These are phyloP conservation scores for Penicillium sp. DNA, from an alignment of 2,329 filamentous ascomycete species.

Conservation along the genomic window DNA sequence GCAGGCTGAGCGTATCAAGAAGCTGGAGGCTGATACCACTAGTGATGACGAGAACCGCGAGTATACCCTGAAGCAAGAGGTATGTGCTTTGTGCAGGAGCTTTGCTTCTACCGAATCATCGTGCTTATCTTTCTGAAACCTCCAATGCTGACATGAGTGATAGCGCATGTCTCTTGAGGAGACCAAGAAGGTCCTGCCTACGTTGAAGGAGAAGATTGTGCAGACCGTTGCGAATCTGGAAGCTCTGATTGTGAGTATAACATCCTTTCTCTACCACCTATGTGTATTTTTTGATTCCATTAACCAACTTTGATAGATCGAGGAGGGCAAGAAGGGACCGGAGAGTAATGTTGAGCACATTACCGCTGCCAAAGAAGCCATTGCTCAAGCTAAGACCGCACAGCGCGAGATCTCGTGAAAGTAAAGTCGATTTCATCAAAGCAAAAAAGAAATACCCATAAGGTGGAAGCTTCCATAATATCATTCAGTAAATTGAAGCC, in stretches of 20 bases:
- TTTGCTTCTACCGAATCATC: background rate
- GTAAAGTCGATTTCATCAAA: background rate
- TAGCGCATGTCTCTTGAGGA: constrained; percentile 80
- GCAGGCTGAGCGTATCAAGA: constrained; percentile 69
- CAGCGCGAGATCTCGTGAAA: constrained; percentile 39
- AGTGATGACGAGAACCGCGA: constrained; percentile 76
- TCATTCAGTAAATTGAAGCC: constrained; percentile 20
- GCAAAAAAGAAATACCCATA: constrained; percentile 7
- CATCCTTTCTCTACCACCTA: background rate
- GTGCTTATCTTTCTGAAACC: background rate
- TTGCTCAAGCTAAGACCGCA: constrained; percentile 39
- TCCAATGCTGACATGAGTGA: constrained; percentile 8
- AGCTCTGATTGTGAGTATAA: constrained; percentile 66
- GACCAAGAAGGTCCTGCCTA: constrained; percentile 77
- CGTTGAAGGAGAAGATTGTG: constrained; percentile 66
- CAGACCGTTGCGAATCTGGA: constrained; percentile 72
- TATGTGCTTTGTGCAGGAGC: constrained; percentile 40
- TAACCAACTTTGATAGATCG: constrained; percentile 26
- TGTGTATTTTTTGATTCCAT: background rate
- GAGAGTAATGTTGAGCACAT: constrained; percentile 43
- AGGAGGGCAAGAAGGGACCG: constrained; percentile 40
- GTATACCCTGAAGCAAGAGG: constrained; percentile 83
- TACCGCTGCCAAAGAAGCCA: constrained; percentile 43
- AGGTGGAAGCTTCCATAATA: constrained; percentile 7
- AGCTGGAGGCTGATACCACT: constrained; percentile 62